Base-by-base conservation (phyloP, 176 grass and related monocot genomes). In the Hyparrhenia diplandra region DNA sequence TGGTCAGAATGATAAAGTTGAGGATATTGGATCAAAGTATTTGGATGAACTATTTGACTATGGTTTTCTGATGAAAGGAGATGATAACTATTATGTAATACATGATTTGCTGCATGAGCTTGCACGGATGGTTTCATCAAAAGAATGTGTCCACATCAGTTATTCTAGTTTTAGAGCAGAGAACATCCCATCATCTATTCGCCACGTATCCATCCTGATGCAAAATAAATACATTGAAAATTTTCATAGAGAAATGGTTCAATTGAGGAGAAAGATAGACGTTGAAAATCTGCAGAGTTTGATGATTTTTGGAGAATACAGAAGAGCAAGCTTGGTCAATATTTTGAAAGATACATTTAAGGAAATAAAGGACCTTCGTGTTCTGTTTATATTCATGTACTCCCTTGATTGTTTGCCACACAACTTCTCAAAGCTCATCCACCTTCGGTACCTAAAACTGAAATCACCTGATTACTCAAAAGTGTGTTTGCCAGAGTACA, bases 101-200 rank as follows among this genome's bases (percentile, higher is more conserved):
- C 81, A 83, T 23, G 81, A 75, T n/a, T 75, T 75, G 5, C 0
- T 83, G 0, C 61, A 67, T 75, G 81, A 83, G 6, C 61, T 75
- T 16, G 10, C 61, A 2, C 23, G 2, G 2, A 30, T 2, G 6
- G 32, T 83, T 75, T 67, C 81, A 23, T 16, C 45, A 41, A 4
- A 30, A 30, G 81, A 83, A 23, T 83, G 81, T 16, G 61, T 6
- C 0, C 9, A 17, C 16, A 67, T 83, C 1, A 66, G 4, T 52
- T 21, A 3, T 21, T 40, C 70, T 14, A 52, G 42, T 27, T 83
- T 83, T 12, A 49, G 7, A 25, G 40, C 80, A 36, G 28, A 49
- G 11, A 1, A 49, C 4, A 64, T 73, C 0, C 8, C 29, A 27
- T 0, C 8, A 10, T 75, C 81, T 14, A n/a, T 83, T 83, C 60